These are phyloP conservation scores for Tulasnella sp. DNA, from an alignment of 768 basidiomycete genomes.

Conservation along the genomic window DNA sequence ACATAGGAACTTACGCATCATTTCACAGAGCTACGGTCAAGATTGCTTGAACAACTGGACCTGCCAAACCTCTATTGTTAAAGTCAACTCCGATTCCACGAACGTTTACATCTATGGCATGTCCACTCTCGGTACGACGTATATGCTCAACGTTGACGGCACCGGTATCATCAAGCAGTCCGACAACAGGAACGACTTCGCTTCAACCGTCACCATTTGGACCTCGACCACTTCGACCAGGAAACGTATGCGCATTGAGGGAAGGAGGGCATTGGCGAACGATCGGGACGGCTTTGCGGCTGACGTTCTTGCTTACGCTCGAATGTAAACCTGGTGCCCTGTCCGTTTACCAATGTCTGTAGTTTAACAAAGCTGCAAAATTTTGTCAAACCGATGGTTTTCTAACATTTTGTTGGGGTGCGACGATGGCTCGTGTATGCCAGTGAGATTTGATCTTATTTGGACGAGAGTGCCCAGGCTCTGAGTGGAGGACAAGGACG, in stretches of 20 bases:
- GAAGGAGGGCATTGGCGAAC: background rate
- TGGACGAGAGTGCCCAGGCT: too few species aligned
- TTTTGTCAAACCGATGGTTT: too few species aligned
- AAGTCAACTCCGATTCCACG: constrained; percentile 50
- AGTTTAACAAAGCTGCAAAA: background rate
- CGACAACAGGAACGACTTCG: constrained; percentile 49
- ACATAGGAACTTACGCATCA: background rate
- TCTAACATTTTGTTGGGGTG: too few species aligned
- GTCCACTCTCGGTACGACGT: constrained; percentile 55
- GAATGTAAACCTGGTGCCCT: background rate
- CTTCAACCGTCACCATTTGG: constrained; percentile 20
- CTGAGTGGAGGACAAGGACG: too few species aligned
- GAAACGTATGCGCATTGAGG: constrained; percentile 20
- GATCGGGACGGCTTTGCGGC: background rate
- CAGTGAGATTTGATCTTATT: too few species aligned
- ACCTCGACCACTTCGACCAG: constrained; percentile 20
- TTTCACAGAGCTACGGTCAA: constrained; percentile 52
- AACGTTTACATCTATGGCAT: constrained; percentile 53
- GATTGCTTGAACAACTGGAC: constrained; percentile 45
- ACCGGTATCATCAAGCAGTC: constrained; percentile 49
- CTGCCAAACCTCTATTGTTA: constrained; percentile 59
- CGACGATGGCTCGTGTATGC: too few species aligned
- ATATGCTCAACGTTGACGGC: constrained; percentile 51
- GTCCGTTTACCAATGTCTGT: background rate
- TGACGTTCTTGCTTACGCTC: background rate